Percentiles rank a stretch among this genome's conserved stretches.
phyloP scores from a whole-genome alignment of 306 rosid genomes.

The Arachis hypogaea region DNA sequence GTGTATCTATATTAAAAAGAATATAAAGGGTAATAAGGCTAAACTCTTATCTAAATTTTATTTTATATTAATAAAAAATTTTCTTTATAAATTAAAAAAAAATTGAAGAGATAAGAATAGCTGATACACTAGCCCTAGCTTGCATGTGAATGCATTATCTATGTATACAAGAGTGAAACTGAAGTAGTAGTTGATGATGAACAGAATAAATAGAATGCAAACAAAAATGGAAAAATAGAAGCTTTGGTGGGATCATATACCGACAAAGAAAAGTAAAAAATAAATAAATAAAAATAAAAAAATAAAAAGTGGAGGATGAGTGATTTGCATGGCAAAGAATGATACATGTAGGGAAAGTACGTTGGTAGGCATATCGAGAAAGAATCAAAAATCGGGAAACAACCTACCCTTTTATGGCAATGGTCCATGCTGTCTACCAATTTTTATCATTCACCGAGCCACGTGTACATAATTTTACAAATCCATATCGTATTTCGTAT shows the following conservation, averaged over 20 bases:
- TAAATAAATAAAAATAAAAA: no score
- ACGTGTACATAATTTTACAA: constrained; percentile 24
- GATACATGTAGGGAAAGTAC: constrained; percentile 22
- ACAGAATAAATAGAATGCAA: neutral
- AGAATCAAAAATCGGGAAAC: constrained; percentile 33
- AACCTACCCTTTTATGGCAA: constrained; percentile 36
- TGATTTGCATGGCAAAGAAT: constrained; percentile 33
- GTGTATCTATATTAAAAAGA: no score
- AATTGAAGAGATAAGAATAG: neutral
- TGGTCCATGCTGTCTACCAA: constrained; percentile 36
- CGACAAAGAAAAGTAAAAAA: no score
- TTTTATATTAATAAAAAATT: no score
- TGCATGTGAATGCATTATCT: neutral
- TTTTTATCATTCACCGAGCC: constrained; percentile 26
- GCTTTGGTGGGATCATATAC: constrained; percentile 1
- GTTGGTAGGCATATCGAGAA: constrained; percentile 18
- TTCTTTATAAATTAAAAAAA: no score
- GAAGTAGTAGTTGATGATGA: neutral
- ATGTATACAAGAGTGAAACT: neutral
- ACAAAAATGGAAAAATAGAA: neutral
- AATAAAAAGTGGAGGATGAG: neutral
- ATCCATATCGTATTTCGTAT: constrained; percentile 3
- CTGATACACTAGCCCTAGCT: neutral
- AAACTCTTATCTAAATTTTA: no score
- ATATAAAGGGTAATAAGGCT: no score